Conservation (phyloP, 139 green algal species). For the Coccomyxa sp. region DNA sequence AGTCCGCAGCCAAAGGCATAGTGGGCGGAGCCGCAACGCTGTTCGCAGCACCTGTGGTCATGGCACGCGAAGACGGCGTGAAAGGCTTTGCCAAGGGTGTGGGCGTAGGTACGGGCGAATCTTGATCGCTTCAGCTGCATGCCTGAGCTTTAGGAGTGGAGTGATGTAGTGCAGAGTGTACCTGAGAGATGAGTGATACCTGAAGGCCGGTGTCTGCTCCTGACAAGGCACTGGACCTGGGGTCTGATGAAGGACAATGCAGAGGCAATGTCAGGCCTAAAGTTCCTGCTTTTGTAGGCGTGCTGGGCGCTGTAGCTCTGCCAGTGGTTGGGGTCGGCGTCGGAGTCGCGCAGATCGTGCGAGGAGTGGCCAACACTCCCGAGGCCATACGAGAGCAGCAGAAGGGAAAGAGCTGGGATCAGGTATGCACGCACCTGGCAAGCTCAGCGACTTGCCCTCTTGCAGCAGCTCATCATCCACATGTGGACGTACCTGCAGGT, state of each 20-base stretch:
- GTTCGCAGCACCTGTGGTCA: conserved; percentile 68
- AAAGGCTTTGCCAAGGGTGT: conserved; percentile 75
- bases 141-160: no score
- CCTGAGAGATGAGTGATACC: no score
- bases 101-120: conserved; percentile 55
- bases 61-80: conserved; percentile 58
- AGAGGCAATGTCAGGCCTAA: not conserved
- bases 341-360: conserved; percentile 43
- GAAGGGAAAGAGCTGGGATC: conserved; percentile 70
- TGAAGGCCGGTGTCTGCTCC: no score
- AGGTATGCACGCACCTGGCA: conserved; percentile 22
- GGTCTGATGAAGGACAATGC: no score
- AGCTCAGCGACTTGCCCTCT: not conserved
- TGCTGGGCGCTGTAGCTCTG: conserved; percentile 71
- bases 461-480: not conserved
- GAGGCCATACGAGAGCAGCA: conserved; percentile 56
- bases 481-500: not conserved
- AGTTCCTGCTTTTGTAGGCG: conserved; percentile 29
- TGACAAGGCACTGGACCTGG: no score
- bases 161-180: no score
- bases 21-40: conserved; percentile 50
- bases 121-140: no score
- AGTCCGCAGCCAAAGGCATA: conserved; percentile 48
- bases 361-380: conserved; percentile 71
- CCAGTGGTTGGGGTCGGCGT: conserved; percentile 73